phyloP scores from a whole-genome alignment of 805 yeast genomes.

The Brettanomyces sp. region DNA sequence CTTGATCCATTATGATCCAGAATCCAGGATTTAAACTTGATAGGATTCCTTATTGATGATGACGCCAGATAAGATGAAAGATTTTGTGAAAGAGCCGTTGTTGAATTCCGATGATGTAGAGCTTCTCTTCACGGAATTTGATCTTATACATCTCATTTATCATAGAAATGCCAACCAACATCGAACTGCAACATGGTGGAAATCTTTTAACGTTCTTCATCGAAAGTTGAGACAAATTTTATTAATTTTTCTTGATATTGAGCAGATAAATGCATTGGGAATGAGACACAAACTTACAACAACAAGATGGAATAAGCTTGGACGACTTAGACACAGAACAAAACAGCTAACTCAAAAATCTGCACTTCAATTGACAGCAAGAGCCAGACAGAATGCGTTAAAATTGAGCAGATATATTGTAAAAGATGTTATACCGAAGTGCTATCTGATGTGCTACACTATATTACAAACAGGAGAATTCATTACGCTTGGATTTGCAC shows the following conservation, averaged over 20 bases:
- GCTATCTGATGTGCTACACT: constrained; percentile 55
- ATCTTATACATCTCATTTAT: constrained; percentile 51
- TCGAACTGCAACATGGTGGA: constrained; percentile 69
- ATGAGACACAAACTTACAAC: constrained; percentile 4
- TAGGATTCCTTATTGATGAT: no score
- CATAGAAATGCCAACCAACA: constrained; percentile 77
- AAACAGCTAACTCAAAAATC: constrained; percentile 5
- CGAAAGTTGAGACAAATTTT: constrained; percentile 40
- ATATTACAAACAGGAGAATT: constrained; percentile 72
- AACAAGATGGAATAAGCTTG: constrained; percentile 6
- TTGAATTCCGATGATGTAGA: no score
- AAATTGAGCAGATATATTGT: constrained; percentile 21
- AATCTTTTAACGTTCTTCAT: constrained; percentile 50
- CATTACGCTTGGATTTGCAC: constrained; percentile 59
- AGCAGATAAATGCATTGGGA: constrained; percentile 7
- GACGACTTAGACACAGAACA: constrained; percentile 5
- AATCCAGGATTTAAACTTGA: no score
- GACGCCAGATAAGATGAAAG: no score
- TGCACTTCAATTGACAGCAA: constrained; percentile 1
- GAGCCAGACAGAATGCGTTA: background rate
- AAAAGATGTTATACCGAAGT: constrained; percentile 31
- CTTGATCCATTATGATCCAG: no score
- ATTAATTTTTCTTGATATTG: constrained; percentile 18
- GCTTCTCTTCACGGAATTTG: constrained; percentile 37
- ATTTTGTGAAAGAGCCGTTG: no score